Conservation (phyloP, 2,329 filamentous ascomycete species). For the Venturia aucupariae region DNA sequence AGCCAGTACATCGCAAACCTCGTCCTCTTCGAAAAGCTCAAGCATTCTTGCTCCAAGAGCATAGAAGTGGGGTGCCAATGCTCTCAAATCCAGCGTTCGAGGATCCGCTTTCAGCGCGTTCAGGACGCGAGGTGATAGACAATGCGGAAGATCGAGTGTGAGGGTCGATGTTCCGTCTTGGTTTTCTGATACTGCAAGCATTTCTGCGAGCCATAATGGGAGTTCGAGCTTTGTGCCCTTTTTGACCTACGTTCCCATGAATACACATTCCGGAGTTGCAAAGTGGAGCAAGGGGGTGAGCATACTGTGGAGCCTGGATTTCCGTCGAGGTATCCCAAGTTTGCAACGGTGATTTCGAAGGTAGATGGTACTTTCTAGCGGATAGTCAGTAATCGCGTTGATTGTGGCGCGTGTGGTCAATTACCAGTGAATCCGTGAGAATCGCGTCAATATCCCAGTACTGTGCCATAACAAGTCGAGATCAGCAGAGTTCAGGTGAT, state of each 20-base stretch:
- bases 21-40: conserved; percentile 85
- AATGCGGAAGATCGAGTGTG: conserved; percentile 70
- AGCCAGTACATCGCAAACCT: conserved; percentile 53
- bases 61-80: conserved; percentile 82
- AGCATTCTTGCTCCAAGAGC: conserved; percentile 75
- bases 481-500: neutral
- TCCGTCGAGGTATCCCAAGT: conserved; percentile 82
- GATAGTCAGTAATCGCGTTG: conserved; percentile 13
- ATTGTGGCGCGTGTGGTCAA: neutral
- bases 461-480: conserved; percentile 37
- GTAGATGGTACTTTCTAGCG: conserved; percentile 85
- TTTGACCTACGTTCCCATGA: conserved; percentile 52
- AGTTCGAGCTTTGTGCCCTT: conserved; percentile 70
- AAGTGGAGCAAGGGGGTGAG: conserved; percentile 20
- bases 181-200: conserved; percentile 59
- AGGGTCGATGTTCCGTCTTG: conserved; percentile 27
- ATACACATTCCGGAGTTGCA: neutral
- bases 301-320: conserved; percentile 55
- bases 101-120: conserved; percentile 89
- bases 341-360: conserved; percentile 81
- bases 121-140: conserved; percentile 69
- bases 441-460: conserved; percentile 84
- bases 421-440: conserved; percentile 72
- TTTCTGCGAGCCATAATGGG: conserved; percentile 89
- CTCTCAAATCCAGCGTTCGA: conserved; percentile 71